Conservation (phyloP, 2,329 filamentous ascomycete genomes). For the Hypoxylon sp. region DNA sequence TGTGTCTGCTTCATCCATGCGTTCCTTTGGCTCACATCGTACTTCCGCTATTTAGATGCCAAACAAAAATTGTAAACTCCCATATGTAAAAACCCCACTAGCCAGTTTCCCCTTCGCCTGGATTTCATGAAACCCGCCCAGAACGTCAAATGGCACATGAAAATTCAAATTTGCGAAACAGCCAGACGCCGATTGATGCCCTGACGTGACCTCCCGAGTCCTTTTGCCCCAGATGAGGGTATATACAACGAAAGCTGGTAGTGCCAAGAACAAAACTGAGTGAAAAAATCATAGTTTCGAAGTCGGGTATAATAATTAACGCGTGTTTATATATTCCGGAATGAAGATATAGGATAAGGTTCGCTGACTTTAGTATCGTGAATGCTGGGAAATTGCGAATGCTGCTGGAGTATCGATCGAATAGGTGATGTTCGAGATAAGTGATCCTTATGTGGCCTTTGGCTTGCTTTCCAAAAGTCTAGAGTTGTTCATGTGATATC, state of each 20-base stretch:
- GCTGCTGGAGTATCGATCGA: conserved; percentile 14
- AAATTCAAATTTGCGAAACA: conserved; percentile 35
- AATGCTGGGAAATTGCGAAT: conserved; percentile 18
- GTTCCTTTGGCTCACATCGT: conserved; percentile 29
- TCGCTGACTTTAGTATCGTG: conserved; percentile 14
- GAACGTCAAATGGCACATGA: conserved; percentile 41
- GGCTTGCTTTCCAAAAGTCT: conserved; percentile 11
- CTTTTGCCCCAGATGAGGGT: conserved; percentile 52
- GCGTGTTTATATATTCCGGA: conserved; percentile 34
- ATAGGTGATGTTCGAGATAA: conserved; percentile 12
- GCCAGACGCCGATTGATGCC: conserved; percentile 52
- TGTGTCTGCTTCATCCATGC: conserved; percentile 30
- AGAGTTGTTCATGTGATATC: conserved; percentile 1
- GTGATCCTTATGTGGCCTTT: conserved; percentile 11
- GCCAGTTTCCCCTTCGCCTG: conserved; percentile 27
- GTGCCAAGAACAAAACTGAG: conserved; percentile 35
- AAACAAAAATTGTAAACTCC: conserved; percentile 34
- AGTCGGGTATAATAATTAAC: conserved; percentile 46
- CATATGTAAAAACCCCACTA: conserved; percentile 33
- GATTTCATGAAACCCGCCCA: conserved; percentile 31
- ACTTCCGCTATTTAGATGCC: conserved; percentile 35
- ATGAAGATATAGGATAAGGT: conserved; percentile 25
- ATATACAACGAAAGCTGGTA: conserved; percentile 51
- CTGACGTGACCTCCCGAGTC: conserved; percentile 48
- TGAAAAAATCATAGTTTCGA: conserved; percentile 35